phyloP scores from a whole-genome alignment of 371 early-diverging fungal species.

The Haplosporangium sp. region DNA sequence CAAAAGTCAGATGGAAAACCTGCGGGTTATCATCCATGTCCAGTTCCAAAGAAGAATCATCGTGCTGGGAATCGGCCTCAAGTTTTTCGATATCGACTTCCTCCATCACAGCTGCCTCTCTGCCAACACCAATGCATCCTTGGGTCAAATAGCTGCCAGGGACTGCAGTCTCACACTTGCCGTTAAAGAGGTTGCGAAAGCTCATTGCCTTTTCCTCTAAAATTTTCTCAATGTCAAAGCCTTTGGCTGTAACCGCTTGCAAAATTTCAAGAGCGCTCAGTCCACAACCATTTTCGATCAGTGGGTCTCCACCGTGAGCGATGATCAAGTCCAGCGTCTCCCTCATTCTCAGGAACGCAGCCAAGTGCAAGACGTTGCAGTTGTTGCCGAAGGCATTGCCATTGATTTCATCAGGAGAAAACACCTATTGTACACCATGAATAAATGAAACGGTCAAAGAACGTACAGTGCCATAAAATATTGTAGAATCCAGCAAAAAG shows the following conservation, averaged over 20 bases:
- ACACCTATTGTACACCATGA: not conserved
- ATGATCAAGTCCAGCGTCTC: constrained; percentile 7
- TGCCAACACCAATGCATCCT: not conserved
- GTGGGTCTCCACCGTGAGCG: constrained; percentile 15
- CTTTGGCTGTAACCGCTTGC: not conserved
- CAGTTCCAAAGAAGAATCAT: not conserved
- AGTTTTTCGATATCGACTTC: not conserved
- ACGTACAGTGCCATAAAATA: not conserved
- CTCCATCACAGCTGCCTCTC: not conserved
- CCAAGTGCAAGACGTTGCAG: constrained; percentile 28
- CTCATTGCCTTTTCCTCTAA: not conserved
- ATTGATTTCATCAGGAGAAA: constrained; percentile 11
- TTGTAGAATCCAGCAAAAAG: no score
- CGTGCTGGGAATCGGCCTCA: not conserved
- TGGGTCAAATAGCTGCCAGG: not conserved
- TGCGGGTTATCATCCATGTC: constrained; percentile 1
- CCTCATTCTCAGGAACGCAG: constrained; percentile 24
- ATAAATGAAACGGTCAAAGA: not conserved
- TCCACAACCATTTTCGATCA: constrained; percentile 19
- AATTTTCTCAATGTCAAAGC: not conserved
- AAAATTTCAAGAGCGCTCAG: constrained; percentile 18
- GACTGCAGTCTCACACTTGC: no score
- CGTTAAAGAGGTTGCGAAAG: no score
- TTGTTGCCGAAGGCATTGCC: constrained; percentile 6
- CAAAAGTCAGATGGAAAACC: constrained; percentile 4